These are phyloP conservation scores for Schizonepeta tenuifolia DNA, from an alignment of 257 asterid species.

Conservation along the genomic window DNA sequence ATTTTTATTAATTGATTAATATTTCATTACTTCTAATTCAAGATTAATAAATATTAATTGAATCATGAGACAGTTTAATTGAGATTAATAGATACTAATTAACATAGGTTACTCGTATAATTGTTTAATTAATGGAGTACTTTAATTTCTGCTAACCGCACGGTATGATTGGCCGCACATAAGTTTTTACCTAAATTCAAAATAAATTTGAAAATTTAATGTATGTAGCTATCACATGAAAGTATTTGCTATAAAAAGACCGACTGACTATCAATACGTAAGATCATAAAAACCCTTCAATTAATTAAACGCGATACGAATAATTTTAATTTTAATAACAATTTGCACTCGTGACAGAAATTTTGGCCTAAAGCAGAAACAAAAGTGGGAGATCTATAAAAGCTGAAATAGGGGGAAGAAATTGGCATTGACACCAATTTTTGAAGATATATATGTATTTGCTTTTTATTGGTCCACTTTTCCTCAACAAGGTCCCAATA, in stretches of 20 bases:
- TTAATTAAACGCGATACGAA: neutral
- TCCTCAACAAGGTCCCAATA: neutral
- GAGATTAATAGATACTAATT: too few relatives aligned
- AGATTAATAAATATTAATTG: too few relatives aligned
- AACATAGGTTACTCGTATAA: too few relatives aligned
- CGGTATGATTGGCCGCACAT: too few relatives aligned
- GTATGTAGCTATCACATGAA: neutral
- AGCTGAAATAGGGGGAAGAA: neutral
- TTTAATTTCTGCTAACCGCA: too few relatives aligned
- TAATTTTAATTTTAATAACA: neutral
- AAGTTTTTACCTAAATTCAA: too few relatives aligned
- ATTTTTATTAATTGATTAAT: too few relatives aligned
- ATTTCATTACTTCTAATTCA: too few relatives aligned
- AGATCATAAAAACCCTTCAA: neutral
- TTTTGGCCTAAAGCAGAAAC: slow-evolving; percentile 32
- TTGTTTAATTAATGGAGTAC: too few relatives aligned
- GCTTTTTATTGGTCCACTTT: neutral
- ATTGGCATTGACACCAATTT: slow-evolving; percentile 11
- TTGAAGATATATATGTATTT: neutral
- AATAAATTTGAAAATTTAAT: too few relatives aligned
- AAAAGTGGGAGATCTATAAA: slow-evolving; percentile 32
- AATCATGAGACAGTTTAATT: too few relatives aligned
- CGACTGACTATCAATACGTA: neutral
- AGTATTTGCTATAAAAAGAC: neutral
- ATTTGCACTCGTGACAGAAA: neutral